Evolutionary conservation across 2,329 filamentous ascomycete species (phyloP), one percentile per base, ranked within the genome.

Genomic region (Colletotrichum paranaense): DNA sequence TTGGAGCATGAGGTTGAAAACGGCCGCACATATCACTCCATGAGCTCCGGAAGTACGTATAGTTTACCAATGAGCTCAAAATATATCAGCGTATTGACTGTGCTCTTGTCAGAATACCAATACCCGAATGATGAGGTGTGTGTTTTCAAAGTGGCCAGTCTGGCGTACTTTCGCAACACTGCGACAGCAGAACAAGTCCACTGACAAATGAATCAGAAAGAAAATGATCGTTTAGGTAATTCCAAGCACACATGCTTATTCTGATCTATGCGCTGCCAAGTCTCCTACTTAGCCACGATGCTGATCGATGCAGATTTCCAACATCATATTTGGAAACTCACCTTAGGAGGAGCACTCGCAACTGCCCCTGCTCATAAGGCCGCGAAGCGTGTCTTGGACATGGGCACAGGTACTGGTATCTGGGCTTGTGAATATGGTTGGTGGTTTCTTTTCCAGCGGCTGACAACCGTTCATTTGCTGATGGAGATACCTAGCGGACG

Each of bases 401-500:
- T 86, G 53, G 86, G 86, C 14, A 87, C 85, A 2, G 86, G 86
- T 0, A 88, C 86, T 8, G 86, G 85, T 14, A 76, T 81, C 8
- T 85, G 83, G 83, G 81, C 81, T 4, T 82, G 87, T 9, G 86
- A 88, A 66, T 83, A 86, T 73, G 84, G 77, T 78, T 38, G 26
- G 38, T 19, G 7, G 5, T n/a, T 38, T 2, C n/a, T 9, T 6
- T 11, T 11, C 1, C 7, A 8, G 6, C 55, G 16, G 19, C 1
- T 22, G 3, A 14, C 3, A 4, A 28, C 2, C 24, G 72, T 74
- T 52, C 77, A 58, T 8, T 38, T 16, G 1, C 6, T 3, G 14
- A 28, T 14, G 7, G 5, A 26, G 30, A 53, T 12, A 7, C 32
- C 2, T 24, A 80, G 78, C 78, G 5, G 79, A 80, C 35, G 73